Evolutionary conservation across 306 rosid species (phyloP).

Genomic region (Myrica gale): DNA sequence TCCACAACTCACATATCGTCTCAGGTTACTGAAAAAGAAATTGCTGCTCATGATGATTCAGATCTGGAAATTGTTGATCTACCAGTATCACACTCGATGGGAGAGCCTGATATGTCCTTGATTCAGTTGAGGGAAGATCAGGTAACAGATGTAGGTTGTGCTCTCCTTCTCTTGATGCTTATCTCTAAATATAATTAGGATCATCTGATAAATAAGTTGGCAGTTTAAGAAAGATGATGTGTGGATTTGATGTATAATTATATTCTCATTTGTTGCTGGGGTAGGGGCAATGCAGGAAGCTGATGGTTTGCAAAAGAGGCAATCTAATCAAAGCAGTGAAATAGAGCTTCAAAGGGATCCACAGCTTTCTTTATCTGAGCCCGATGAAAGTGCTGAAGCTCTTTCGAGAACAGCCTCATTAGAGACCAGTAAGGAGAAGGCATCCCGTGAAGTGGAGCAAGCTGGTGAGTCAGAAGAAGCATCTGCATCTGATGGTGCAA

Average conservation of each 20-base stretch:
- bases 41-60: constrained; percentile 35
- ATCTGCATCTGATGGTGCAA: constrained; percentile 36
- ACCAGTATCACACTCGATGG: constrained; percentile 43
- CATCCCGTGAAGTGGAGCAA: constrained; percentile 37
- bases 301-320: constrained; percentile 49
- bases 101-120: constrained; percentile 42
- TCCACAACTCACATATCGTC: constrained; percentile 31
- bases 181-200: constrained; percentile 12
- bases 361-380: constrained; percentile 34
- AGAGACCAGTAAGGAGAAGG: constrained; percentile 32
- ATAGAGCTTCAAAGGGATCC: constrained; percentile 40
- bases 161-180: constrained; percentile 55
- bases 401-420: constrained; percentile 31
- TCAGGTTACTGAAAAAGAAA: constrained; percentile 45
- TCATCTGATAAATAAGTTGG: constrained; percentile 25
- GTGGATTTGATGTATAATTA: constrained; percentile 55
- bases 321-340: constrained; percentile 39
- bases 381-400: constrained; percentile 36
- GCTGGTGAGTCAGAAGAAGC: constrained; percentile 35
- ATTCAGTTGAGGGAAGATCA: constrained; percentile 66
- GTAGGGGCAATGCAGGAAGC: constrained; percentile 93
- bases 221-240: constrained; percentile 28
- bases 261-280: constrained; percentile 85
- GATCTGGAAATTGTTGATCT: constrained; percentile 30
- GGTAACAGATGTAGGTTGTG: constrained; percentile 94